Evolutionary conservation across 116 monocot genomes (phyloP), one percentile per base, ranked within the genome.

Genomic region (Zostera marina): DNA sequence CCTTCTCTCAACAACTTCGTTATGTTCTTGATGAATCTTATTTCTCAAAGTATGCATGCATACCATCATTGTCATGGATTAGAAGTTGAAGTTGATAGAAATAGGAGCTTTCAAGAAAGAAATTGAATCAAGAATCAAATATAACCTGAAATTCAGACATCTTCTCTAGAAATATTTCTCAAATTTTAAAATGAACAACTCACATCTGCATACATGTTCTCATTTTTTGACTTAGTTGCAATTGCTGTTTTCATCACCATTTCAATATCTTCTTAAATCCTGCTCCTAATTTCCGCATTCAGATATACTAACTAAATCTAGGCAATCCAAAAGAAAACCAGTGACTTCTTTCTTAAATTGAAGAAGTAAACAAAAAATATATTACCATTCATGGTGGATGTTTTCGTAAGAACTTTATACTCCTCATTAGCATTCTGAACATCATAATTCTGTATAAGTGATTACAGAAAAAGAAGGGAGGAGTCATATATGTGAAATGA

Each of bases 211-310:
- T 99, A 91, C 22, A 99, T 64, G 61, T 99, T 79, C 69, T 99
- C 99, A 58, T 91, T 59, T 68, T 91, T 90, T 44, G 77, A 47
- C 57, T 99, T 99, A 39, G 84, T 69, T 42, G 76, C n/a, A 8
- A 78, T 76, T 64, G 91, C 91, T 56, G 84, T 72, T 77, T 85
- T 98, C 47, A 74, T 71, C 11, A 83, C 99, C 87, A 87, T 87
- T 68, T 91, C 99, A 67, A 99, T 84, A 64, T 99, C 99, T 71
- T 91, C 91, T 62, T 87, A 77, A 91, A 99, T 99, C 62, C 77
- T 64, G 68, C 81, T 81, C 67, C 81, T 86, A 43, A 99, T 99
- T 65, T 66, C 99, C 91, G 77, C 41, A 79, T 72, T 43, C 43
- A 42, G 19, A 22, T n/a, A 13, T 23, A 59, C 40, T 17, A 22